Evolutionary conservation across 140 eudicot genomes (phyloP), one percentile per base, ranked within the genome.

Genomic region (Cichorium intybus): DNA sequence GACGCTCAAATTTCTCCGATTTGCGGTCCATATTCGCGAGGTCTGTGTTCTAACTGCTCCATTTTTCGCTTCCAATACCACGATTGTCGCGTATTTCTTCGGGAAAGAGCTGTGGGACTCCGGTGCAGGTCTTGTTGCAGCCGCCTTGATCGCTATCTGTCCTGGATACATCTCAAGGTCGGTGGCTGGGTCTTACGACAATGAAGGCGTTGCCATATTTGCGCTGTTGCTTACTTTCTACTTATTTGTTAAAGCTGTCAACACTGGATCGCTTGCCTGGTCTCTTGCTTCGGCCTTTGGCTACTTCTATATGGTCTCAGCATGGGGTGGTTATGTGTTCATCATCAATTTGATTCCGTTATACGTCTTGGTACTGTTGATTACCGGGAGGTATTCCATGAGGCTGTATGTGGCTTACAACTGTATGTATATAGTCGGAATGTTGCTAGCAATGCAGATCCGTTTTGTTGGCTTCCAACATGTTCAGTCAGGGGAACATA

Each of bases 241-340:
- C 77, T 48, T 92, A 72, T 92, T 87, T 75, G 98, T 92, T 61
- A 92, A 88, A 76, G 98, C 98, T 7, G 96, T 92, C 39, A 92
- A 92, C 55, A 85, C 88, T 10, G 98, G 98, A 10, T 87, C 92
- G 18, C 78, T 92, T 31, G 85, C 96, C 7, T 92, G 95, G 95
- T 71, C 82, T 4, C 69, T 88, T 74, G 98, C 81, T 11, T 92
- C 96, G 0, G 98, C 98, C 11, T 83, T 92, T 76, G 98, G 95
- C 56, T 88, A 92, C 51, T 92, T 92, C 65, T 92, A 92, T 64
- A 92, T 92, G 98, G 98, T 92, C 58, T 92, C 98, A 1, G 96
- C 98, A 0, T 92, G 98, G 98, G 98, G 98, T 73, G 98, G 98
- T 49, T 92, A 92, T 79, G 96, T 92, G 72, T 92, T 92, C 74